phyloP scores from a whole-genome alignment of 1,284 basidiomycete genomes.

The Apiotrichum sp. region DNA sequence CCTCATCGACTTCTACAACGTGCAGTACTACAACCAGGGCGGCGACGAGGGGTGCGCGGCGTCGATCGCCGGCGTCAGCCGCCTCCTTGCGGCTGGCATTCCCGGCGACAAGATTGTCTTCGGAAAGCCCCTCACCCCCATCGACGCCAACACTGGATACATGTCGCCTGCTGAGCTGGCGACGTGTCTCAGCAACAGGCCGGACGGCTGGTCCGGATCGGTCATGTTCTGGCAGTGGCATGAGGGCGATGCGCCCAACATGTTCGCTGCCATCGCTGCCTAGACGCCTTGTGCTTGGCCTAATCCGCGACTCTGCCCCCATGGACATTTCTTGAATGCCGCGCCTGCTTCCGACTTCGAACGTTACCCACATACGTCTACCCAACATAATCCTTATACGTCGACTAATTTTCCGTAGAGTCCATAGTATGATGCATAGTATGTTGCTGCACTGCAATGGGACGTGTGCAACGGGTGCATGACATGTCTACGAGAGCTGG shows the following conservation, averaged over 20 bases:
- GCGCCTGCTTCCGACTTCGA: too few relatives aligned
- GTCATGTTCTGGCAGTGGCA: conserved; percentile 48
- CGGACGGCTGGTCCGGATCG: conserved; percentile 43
- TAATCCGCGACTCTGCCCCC: too few relatives aligned
- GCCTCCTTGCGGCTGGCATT: conserved; percentile 22
- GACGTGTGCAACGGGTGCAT: too few relatives aligned
- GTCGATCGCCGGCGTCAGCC: conserved; percentile 31
- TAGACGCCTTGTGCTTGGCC: too few relatives aligned
- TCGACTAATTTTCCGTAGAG: too few relatives aligned
- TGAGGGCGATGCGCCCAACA: neutral
- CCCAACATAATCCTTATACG: too few relatives aligned
- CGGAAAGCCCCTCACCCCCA: conserved; percentile 36
- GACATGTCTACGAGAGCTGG: too few relatives aligned
- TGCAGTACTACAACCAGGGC: conserved; percentile 49
- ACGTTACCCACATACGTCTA: too few relatives aligned
- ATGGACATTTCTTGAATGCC: too few relatives aligned
- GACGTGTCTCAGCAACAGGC: neutral
- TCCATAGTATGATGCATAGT: too few relatives aligned
- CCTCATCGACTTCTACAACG: conserved; percentile 38
- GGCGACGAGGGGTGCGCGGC: conserved; percentile 1
- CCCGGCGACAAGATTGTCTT: conserved; percentile 44
- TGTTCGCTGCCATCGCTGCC: neutral
- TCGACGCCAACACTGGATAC: neutral
- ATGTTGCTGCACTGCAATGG: too few relatives aligned
- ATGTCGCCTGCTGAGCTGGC: conserved; percentile 3